phyloP scores from a whole-genome alignment of 2,329 filamentous ascomycete species.

The Colletotrichum kahawae region DNA sequence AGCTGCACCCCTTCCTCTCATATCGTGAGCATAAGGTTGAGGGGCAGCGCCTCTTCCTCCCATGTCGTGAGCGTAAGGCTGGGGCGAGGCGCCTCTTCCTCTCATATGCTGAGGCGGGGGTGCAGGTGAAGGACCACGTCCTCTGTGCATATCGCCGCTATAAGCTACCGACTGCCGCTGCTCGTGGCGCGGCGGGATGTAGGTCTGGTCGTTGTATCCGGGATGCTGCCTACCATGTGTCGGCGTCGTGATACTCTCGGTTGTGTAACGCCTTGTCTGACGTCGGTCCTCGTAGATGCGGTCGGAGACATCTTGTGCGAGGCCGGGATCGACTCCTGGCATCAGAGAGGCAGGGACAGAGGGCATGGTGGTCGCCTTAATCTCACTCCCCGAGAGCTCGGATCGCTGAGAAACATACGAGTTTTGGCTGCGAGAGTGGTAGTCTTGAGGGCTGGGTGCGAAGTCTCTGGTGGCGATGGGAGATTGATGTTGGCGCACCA shows the following conservation, averaged over 20 bases:
- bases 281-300: constrained; percentile 62
- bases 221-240: constrained; percentile 44
- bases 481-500: constrained; percentile 5
- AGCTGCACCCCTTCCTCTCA: constrained; percentile 45
- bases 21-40: background rate
- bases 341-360: constrained; percentile 62
- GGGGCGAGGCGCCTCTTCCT: constrained; percentile 15
- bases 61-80: constrained; percentile 37
- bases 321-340: constrained; percentile 62
- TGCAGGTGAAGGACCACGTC: constrained; percentile 44
- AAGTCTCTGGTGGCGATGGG: constrained; percentile 28
- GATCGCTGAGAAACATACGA: constrained; percentile 34
- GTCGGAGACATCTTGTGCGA: constrained; percentile 62
- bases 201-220: constrained; percentile 29
- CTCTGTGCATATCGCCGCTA: constrained; percentile 30
- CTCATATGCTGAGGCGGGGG: constrained; percentile 46
- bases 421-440: constrained; percentile 32
- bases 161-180: constrained; percentile 46
- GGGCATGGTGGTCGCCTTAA: constrained; percentile 47
- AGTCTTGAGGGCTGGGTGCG: constrained; percentile 34
- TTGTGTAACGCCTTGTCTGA: constrained; percentile 49
- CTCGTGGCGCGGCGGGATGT: constrained; percentile 48
- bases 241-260: constrained; percentile 43
- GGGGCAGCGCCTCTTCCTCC: background rate
- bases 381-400: constrained; percentile 41